Conservation (phyloP, 345 rosid species). For the Sonneratia alba region DNA sequence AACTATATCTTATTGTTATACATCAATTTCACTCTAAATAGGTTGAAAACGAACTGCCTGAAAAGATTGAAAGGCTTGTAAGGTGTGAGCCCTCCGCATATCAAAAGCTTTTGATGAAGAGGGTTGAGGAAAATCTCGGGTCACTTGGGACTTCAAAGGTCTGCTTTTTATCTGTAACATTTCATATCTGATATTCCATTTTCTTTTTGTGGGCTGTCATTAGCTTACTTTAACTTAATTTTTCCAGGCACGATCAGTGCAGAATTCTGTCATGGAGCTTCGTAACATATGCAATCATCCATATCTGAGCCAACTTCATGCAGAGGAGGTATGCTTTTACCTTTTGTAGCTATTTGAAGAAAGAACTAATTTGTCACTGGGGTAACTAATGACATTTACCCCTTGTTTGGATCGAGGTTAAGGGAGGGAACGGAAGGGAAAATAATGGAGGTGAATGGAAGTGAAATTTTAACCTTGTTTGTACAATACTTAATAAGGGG, state of each 20-base stretch:
- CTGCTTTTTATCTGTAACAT: background rate
- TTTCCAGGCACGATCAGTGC: conserved; percentile 69
- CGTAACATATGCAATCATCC: conserved; percentile 96
- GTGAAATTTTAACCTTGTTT: no score
- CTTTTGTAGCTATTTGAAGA: conserved; percentile 4
- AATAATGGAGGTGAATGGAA: no score
- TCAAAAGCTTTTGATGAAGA: conserved; percentile 86
- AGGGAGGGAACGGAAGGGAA: no score
- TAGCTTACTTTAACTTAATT: conserved; percentile 3
- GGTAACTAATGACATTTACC: background rate
- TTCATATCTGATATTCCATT: background rate
- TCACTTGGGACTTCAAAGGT: conserved; percentile 82
- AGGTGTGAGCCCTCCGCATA: conserved; percentile 93
- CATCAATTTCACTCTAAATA: conserved; percentile 18
- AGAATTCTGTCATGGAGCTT: conserved; percentile 94
- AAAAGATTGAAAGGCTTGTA: conserved; percentile 84
- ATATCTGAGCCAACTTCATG: conserved; percentile 89
- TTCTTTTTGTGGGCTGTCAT: background rate
- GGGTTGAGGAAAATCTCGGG: conserved; percentile 91
- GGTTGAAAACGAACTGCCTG: conserved; percentile 90
- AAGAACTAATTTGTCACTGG: background rate
- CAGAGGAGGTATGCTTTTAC: conserved; percentile 56
- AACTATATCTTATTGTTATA: conserved; percentile 10
- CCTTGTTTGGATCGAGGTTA: no score
- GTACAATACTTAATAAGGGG: no score